These are phyloP conservation scores for Chlorella sorokiniana DNA, from an alignment of 139 green algal species.

Conservation along the genomic window DNA sequence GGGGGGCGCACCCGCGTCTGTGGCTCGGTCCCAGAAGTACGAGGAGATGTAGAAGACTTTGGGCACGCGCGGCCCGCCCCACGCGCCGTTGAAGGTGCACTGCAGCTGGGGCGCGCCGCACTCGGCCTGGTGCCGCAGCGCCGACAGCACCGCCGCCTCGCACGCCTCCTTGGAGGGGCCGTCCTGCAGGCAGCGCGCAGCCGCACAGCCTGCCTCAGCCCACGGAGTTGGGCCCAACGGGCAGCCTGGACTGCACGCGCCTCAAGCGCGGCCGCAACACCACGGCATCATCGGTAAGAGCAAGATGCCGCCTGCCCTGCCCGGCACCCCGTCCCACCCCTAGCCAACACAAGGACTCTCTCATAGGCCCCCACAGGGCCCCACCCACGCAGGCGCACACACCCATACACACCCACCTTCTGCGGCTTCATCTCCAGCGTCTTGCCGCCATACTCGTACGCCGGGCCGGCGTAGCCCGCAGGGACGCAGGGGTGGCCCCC, in stretches of 20 bases:
- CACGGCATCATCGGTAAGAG: too few relatives aligned
- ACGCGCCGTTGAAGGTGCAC: conserved; percentile 94
- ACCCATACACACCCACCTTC: neutral
- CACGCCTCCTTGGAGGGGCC: conserved; percentile 39
- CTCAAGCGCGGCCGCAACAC: too few relatives aligned
- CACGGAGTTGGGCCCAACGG: too few relatives aligned
- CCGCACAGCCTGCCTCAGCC: too few relatives aligned
- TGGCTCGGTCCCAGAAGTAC: conserved; percentile 95
- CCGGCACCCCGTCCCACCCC: too few relatives aligned
- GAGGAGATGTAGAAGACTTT: conserved; percentile 89
- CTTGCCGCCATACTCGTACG: conserved; percentile 71
- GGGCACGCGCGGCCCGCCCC: conserved; percentile 65
- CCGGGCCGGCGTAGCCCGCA: conserved; percentile 46
- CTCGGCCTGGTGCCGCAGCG: conserved; percentile 47
- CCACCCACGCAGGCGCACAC: neutral
- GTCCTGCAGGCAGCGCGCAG: neutral
- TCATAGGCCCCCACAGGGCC: too few relatives aligned
- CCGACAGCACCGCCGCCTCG: conserved; percentile 36
- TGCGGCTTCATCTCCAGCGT: conserved; percentile 32
- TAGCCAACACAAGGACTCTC: too few relatives aligned
- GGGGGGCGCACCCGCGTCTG: conserved; percentile 47
- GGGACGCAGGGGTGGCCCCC: conserved; percentile 78
- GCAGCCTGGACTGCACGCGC: neutral
- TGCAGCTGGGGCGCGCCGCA: conserved; percentile 67
- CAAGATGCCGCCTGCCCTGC: too few relatives aligned